A percentile compares a stretch with the other conserved stretches of the same genome.
These are phyloP conservation scores for Saccharomyces hybrid DNA, from an alignment of 1,139 yeast species.

Conservation along the genomic window DNA sequence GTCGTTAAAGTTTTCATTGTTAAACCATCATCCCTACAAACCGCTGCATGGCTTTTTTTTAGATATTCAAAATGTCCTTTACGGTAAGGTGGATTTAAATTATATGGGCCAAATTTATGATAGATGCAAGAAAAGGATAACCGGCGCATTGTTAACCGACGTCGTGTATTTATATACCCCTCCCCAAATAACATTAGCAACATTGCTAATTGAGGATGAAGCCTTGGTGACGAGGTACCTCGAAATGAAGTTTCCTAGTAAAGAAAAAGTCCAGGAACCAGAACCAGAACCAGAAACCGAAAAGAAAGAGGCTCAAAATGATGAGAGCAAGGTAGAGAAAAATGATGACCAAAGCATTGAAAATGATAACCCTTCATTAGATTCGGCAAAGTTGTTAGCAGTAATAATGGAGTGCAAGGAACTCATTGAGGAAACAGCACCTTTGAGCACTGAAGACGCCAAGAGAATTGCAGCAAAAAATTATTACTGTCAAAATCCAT, in stretches of 20 bases:
- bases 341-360: constrained; percentile 3
- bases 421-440: constrained; percentile 35
- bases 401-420: constrained; percentile 45
- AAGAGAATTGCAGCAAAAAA: constrained; percentile 55
- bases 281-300: constrained; percentile 4
- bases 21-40: constrained; percentile 81
- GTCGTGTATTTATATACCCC: constrained; percentile 76
- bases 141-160: constrained; percentile 65
- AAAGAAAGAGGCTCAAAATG: constrained; percentile 2
- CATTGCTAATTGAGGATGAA: constrained; percentile 59
- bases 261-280: constrained; percentile 19
- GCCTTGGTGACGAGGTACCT: constrained; percentile 61
- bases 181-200: constrained; percentile 90
- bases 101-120: constrained; percentile 51
- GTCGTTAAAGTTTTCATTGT: constrained; percentile 66
- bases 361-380: constrained; percentile 10
- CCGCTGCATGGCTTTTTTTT: constrained; percentile 89
- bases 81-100: constrained; percentile 32
- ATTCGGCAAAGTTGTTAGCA: constrained; percentile 39
- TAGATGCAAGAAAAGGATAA: constrained; percentile 54
- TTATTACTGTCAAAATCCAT: constrained; percentile 56
- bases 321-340: constrained; percentile 11
- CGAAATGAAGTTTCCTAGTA: constrained; percentile 42
- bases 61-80: constrained; percentile 67
- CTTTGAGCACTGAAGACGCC: constrained; percentile 54